phyloP scores from a whole-genome alignment of 345 rosid genomes.

The Brassica rapa region DNA sequence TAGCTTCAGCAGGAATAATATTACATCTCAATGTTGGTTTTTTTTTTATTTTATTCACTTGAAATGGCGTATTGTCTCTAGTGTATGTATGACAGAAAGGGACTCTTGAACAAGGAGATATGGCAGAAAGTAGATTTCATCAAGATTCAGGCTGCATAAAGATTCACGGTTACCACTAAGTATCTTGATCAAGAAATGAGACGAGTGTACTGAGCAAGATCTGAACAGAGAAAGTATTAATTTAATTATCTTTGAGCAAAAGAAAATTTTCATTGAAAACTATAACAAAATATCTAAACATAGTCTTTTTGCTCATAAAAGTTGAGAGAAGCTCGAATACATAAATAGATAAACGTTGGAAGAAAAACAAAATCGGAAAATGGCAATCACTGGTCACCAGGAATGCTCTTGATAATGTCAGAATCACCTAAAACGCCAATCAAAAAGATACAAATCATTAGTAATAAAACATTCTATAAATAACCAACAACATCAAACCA shows the following conservation, averaged over 20 bases:
- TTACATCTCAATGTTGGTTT: too few species aligned
- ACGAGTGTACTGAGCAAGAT: not conserved
- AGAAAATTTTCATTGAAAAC: not conserved
- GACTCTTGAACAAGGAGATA: constrained; percentile 85
- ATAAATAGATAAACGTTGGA: not conserved
- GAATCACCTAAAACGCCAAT: constrained; percentile 57
- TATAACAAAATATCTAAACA: not conserved
- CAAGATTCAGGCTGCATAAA: constrained; percentile 84
- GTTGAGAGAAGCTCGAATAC: constrained; percentile 14
- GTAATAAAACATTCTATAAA: not conserved
- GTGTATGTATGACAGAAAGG: not conserved
- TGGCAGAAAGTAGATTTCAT: constrained; percentile 91
- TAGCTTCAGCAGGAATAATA: too few species aligned
- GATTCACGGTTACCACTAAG: not conserved
- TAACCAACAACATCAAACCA: not conserved
- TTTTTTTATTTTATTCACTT: too few species aligned
- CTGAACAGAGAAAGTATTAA: not conserved
- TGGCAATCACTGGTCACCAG: constrained; percentile 54
- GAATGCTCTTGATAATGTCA: constrained; percentile 71
- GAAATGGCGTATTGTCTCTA: too few species aligned
- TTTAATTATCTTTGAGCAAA: not conserved
- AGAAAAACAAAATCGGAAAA: not conserved
- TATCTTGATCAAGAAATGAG: not conserved
- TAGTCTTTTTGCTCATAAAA: constrained; percentile 18
- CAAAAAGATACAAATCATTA: not conserved